Evolutionary conservation across 495 filamentous ascomycete species (phyloP), one percentile per base, ranked within the genome.

Genomic region (Cercophora newfieldiana): DNA sequence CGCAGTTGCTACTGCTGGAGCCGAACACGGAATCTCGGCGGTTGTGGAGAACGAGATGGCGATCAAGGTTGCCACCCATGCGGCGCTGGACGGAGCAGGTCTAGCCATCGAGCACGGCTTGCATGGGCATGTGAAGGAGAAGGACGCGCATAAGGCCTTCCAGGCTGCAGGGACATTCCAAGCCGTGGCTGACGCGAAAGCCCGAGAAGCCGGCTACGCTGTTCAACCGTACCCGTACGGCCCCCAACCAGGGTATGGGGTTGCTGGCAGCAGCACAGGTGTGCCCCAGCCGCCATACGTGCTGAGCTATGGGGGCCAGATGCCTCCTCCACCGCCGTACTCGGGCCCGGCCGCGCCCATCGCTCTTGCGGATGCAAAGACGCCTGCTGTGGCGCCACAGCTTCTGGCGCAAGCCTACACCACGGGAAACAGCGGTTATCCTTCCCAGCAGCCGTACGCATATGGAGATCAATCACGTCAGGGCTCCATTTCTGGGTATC

Each of bases 191-290:
- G 56, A 68, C 30, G 66, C 64, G 71, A 77, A 64, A 72, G 78
- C 73, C 74, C 78, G 61, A 72, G 70, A n/a, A 78, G 79, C 25
- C 69, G 80, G 49, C 69, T 81, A 16, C 75, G 80, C 68, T 75
- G 77, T 5, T 50, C 19, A 29, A 31, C 25, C 59, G 14, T 58
- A 63, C 50, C 25, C 59, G 24, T 60, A 60, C 22, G 30, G 19
- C 44, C 28, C 30, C 12, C 60, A 62, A 47, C 58, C 19, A 60
- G 44, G 48, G 8, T 62, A 62, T 47, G n/a, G 25, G 3, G 60
- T 50, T 28, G 61, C 28, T 7, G 29, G 61, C n/a, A 54, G 49
- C 31, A 55, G 49, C 30, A 60, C 37, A 21, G 58, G 29, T 4
- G 25, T 51, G 44, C 25, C 59, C 28, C 61, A 47, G 49, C 10